phyloP scores from a whole-genome alignment of 208 protist species.

The Acanthamoeba pearcei region DNA sequence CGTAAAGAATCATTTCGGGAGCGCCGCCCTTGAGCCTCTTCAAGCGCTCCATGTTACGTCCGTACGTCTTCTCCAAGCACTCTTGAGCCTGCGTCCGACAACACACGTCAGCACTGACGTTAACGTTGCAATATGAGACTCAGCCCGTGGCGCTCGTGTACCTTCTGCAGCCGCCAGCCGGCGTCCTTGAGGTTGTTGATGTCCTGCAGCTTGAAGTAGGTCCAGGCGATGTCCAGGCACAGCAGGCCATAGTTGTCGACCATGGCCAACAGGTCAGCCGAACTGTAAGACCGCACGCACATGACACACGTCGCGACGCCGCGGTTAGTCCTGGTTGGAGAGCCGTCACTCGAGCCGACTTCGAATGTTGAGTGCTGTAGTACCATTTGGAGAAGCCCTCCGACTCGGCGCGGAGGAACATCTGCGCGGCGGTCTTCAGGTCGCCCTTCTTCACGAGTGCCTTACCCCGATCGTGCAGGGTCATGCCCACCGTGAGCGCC shows the following conservation, averaged over 20 bases:
- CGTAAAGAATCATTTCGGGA: constrained; percentile 66
- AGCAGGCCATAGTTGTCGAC: constrained; percentile 63
- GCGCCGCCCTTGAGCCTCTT: constrained; percentile 44
- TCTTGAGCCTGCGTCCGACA: neutral
- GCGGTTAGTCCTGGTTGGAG: neutral
- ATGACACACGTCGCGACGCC: neutral
- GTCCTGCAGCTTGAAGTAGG: constrained; percentile 56
- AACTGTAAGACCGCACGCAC: neutral
- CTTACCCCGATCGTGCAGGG: constrained; percentile 45
- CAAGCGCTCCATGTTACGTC: constrained; percentile 54
- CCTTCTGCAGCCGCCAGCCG: constrained; percentile 49
- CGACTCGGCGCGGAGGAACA: constrained; percentile 24
- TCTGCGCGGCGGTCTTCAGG: constrained; percentile 23
- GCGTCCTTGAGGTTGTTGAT: constrained; percentile 40
- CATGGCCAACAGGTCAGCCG: neutral
- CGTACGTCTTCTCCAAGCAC: constrained; percentile 45
- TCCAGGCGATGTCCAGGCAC: constrained; percentile 68
- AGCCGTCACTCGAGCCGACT: neutral
- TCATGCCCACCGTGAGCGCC: constrained; percentile 59
- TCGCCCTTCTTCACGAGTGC: constrained; percentile 35
- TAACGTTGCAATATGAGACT: neutral
- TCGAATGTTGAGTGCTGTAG: neutral
- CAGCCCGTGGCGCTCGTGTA: neutral
- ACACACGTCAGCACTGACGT: too few relatives aligned
- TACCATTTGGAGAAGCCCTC: constrained; percentile 52